Evolutionary conservation across 129 eudicot species (phyloP), one percentile per base, ranked within the genome.

Genomic region (Heracleum sosnowskyi): DNA sequence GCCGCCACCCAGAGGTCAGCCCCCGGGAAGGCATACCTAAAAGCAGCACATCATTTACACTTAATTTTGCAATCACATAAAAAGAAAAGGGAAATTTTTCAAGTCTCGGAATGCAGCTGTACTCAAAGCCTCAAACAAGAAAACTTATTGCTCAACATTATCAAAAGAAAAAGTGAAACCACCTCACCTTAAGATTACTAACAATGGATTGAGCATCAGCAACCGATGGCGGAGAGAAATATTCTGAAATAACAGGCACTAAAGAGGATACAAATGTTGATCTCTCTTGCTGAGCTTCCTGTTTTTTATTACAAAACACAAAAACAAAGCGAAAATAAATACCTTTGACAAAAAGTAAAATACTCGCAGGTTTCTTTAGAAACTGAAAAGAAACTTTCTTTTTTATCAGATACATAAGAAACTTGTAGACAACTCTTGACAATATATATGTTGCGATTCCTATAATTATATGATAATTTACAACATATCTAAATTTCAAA

Each of bases 281-380:
- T 80, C 97, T 85, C 88, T 94, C 97, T 88, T 94, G 88, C 78
- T 89, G 96, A 77, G 93, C 97, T 82, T 90, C 96, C 98, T 93
- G 91, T 83, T 83, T 60, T n/a, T n/a, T 60, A 60, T 60, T 26
- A 60, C 33, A 5, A 84, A 75, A 84, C 55, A 15, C 17, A 81
- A 26, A 75, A 74, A 18, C 12, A 69, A 69, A 28, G 37, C 4
- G 37, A 76, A 77, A 10, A 22, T 79, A 77, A 79, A 69, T n/a
- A 63, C 46, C 33, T 55, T 63, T 60, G n/a, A 22, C 53, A 2
- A 0, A 2, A 0, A 81, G 45, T 66, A 47, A 26, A 62, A 11
- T 1, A 26, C 28, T 34, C 51, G 42, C 78, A 75, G 39, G 26
- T 6, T 31, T 75, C 26, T 11, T 34, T 9, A 34, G 24, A 75